These are phyloP conservation scores for Tremella yokohamensis DNA, from an alignment of 768 basidiomycete species.

Conservation along the genomic window DNA sequence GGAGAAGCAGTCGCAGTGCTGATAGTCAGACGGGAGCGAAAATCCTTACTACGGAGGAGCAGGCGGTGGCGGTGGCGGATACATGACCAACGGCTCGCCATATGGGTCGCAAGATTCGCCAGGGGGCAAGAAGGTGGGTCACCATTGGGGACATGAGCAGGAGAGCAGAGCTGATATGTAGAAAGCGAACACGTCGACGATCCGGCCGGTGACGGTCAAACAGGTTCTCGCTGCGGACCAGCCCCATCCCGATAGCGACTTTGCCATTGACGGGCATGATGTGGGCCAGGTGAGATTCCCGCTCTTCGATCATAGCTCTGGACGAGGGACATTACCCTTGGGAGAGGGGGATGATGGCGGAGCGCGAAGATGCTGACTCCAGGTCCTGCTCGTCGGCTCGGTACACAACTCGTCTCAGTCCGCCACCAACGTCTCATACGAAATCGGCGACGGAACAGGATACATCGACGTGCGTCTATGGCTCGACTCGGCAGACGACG, in stretches of 20 bases:
- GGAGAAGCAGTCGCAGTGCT: background rate
- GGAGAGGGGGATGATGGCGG: background rate
- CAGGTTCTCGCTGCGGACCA: conserved; percentile 75
- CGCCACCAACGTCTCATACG: conserved; percentile 75
- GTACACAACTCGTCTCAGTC: conserved; percentile 66
- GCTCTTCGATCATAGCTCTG: background rate
- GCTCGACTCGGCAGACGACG: conserved; percentile 68
- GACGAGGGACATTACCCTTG: background rate
- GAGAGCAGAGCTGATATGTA: conserved; percentile 11
- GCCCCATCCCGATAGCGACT: conserved; percentile 82
- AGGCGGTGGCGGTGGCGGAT: conserved; percentile 33
- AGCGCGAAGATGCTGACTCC: conserved; percentile 10
- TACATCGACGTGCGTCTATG: conserved; percentile 57
- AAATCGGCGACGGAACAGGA: conserved; percentile 77
- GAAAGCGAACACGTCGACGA: conserved; percentile 49
- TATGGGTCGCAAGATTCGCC: conserved; percentile 41
- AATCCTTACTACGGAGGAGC: conserved; percentile 42
- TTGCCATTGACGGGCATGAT: conserved; percentile 74
- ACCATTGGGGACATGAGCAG: background rate
- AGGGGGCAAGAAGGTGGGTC: conserved; percentile 37
- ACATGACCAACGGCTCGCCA: conserved; percentile 35
- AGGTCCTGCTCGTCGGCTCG: conserved; percentile 74
- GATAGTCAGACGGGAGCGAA: conserved; percentile 25
- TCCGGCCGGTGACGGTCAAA: conserved; percentile 72
- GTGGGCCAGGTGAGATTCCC: conserved; percentile 65